Conservation (phyloP, 768 basidiomycete genomes). For the Pleurotus pulmonarius region DNA sequence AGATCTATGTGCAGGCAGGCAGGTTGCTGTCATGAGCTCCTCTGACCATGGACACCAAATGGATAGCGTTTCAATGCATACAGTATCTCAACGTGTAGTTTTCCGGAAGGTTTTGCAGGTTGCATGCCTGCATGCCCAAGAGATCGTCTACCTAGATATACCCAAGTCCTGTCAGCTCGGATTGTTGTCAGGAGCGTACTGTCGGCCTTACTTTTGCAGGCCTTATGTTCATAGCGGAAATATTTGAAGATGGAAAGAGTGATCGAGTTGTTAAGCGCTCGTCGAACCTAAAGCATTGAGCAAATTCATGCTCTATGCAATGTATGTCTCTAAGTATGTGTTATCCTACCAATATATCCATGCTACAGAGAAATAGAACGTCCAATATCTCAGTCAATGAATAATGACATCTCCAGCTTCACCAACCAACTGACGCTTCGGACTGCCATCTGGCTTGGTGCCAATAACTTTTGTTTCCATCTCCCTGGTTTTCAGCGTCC, state of each 20-base stretch:
- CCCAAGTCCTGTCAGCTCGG: background rate
- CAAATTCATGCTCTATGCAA: background rate
- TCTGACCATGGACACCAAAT: background rate
- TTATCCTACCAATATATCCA: background rate
- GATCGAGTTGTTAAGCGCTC: background rate
- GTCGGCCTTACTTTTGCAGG: conserved; percentile 31
- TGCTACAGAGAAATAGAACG: background rate
- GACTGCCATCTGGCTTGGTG: conserved; percentile 40
- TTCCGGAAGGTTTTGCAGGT: conserved; percentile 92
- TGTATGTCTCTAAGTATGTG: background rate
- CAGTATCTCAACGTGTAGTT: conserved; percentile 88
- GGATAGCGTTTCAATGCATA: conserved; percentile 17
- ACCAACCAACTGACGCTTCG: conserved; percentile 39
- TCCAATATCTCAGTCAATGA: conserved; percentile 19
- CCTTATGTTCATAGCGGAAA: conserved; percentile 38
- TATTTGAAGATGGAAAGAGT: background rate
- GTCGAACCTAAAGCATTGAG: background rate
- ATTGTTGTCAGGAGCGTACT: background rate
- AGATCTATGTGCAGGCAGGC: conserved; percentile 44
- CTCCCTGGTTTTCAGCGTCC: conserved; percentile 23
- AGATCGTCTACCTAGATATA: conserved; percentile 75
- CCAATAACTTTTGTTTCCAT: conserved; percentile 39
- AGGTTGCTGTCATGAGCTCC: background rate
- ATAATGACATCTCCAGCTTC: conserved; percentile 41
- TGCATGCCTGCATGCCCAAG: conserved; percentile 93